Base-by-base conservation (phyloP, 2,329 filamentous ascomycete genomes). In the Aspergillus pseudotamarii region DNA sequence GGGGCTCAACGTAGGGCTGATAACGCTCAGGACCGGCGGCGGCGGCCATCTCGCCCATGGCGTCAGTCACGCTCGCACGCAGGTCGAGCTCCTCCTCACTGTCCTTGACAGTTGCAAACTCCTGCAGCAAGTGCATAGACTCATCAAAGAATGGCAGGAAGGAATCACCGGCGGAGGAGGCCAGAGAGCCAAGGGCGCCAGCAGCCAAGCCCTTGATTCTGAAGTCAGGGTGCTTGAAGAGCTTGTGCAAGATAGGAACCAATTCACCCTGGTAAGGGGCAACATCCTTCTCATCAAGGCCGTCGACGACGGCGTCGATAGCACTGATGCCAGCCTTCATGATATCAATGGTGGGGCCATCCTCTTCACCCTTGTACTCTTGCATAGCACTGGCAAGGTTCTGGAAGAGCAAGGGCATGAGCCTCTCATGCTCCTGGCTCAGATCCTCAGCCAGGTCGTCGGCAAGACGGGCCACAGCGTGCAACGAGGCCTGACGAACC, bases 381-480 rank as follows among this genome's bases (percentile, higher is more conserved):
- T 86, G 83, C 76, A 88, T 89, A 51, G 94, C 92, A 66, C 92
- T 87, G 74, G 96, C 92, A 62, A 97, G 87, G 82, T 97, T 97
- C 84, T 92, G 90, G 70, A 97, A 85, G 23, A 98, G 85, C 34
- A 92, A 88, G 19, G 91, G 89, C 75, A 99, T 91, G 66, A 99
- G 88, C 62, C 88, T 86, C 69, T 91, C 89, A 78, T 98, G 95
- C 80, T 96, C 90, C 62, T 91, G 89, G 71, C 89, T 88, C 76
- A 98, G 89, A 75, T 96, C 94, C 71, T 97, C 94, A 6, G 93
- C 90, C 68, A 98, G 88, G 75, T 98, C 94, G 75, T 98, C 95
- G 51, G 94, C 94, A 55, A 99, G 85, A 74, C 94, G 89, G 66
- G 95, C 93, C 65, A 97, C 88, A 62, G 93, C 91, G 67, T 96